A percentile compares a stretch with the other conserved stretches of the same genome.
Evolutionary conservation across 148 eudicot species (phyloP).

Genomic region (Spergularia marina): DNA sequence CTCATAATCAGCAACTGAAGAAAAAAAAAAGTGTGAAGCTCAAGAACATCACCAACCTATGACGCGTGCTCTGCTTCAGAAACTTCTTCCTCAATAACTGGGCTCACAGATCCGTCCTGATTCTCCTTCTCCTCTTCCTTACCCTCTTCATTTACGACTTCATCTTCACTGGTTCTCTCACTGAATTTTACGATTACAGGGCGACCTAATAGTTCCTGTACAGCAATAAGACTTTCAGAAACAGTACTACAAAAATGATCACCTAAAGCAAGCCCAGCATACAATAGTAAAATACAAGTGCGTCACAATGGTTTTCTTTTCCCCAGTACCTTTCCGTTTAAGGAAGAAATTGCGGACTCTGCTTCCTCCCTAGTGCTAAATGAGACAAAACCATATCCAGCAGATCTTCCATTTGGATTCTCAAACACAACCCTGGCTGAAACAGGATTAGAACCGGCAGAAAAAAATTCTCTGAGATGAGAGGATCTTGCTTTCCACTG

Average conservation of each 20-base stretch:
- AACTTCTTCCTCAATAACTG: conserved; percentile 30
- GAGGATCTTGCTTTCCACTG: conserved; percentile 84
- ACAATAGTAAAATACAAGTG: not conserved
- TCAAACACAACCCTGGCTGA: conserved; percentile 75
- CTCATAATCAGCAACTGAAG: not conserved
- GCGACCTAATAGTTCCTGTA: conserved; percentile 76
- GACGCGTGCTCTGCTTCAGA: conserved; percentile 37
- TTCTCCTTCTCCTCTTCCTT: conserved; percentile 34
- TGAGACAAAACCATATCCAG: conserved; percentile 93
- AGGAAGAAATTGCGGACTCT: conserved; percentile 58
- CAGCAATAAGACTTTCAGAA: not conserved
- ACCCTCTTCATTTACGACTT: conserved; percentile 31
- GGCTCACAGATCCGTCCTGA: conserved; percentile 30
- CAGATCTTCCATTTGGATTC: conserved; percentile 63
- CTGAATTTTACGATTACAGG: conserved; percentile 63
- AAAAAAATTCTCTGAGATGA: conserved; percentile 71
- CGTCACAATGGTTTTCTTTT: not conserved
- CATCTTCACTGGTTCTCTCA: conserved; percentile 38
- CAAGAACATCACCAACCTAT: conserved; percentile 25
- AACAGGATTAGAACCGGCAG: conserved; percentile 52
- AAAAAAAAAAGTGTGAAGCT: conserved; percentile 8
- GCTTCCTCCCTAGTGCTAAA: conserved; percentile 84
- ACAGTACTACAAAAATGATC: not conserved
- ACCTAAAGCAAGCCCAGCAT: not conserved
- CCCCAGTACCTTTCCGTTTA: conserved; percentile 67